These are phyloP conservation scores for Clavaria fumosa DNA, from an alignment of 768 basidiomycete genomes.

Conservation along the genomic window DNA sequence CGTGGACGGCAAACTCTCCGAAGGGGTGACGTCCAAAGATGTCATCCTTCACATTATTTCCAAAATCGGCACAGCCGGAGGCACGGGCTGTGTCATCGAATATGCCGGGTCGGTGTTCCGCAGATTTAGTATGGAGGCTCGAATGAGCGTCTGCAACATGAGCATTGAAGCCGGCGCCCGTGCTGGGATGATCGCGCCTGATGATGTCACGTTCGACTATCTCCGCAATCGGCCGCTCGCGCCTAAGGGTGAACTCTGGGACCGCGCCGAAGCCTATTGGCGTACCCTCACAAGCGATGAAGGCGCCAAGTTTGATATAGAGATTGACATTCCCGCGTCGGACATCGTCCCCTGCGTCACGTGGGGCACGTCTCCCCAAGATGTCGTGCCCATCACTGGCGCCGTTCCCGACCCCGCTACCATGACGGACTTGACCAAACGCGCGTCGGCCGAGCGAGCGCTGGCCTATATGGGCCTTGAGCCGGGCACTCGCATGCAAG, in stretches of 20 bases:
- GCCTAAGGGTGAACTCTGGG: conserved; percentile 78
- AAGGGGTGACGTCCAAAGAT: conserved; percentile 82
- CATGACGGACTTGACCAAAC: conserved; percentile 49
- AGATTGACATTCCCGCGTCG: conserved; percentile 63
- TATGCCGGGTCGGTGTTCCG: conserved; percentile 84
- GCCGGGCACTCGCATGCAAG: conserved; percentile 64
- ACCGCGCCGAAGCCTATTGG: conserved; percentile 78
- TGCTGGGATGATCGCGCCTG: conserved; percentile 86
- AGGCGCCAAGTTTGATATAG: conserved; percentile 72
- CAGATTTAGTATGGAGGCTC: conserved; percentile 75
- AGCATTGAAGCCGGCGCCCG: conserved; percentile 89
- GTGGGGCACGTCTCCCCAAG: conserved; percentile 89
- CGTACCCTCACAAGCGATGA: conserved; percentile 62
- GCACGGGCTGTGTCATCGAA: conserved; percentile 84
- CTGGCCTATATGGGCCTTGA: conserved; percentile 79
- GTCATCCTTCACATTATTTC: conserved; percentile 87
- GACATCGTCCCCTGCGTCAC: conserved; percentile 85
- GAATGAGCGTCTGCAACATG: conserved; percentile 91
- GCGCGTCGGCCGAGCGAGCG: conserved; percentile 56
- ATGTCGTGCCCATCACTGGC: conserved; percentile 72
- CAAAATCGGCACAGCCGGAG: conserved; percentile 84
- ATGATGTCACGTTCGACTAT: conserved; percentile 76
- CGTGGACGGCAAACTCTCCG: conserved; percentile 65
- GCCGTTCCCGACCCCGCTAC: conserved; percentile 59
- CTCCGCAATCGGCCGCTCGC: conserved; percentile 67